These are phyloP conservation scores for Helicocarpus griseus DNA, from an alignment of 2,329 filamentous ascomycete species.

Conservation along the genomic window DNA sequence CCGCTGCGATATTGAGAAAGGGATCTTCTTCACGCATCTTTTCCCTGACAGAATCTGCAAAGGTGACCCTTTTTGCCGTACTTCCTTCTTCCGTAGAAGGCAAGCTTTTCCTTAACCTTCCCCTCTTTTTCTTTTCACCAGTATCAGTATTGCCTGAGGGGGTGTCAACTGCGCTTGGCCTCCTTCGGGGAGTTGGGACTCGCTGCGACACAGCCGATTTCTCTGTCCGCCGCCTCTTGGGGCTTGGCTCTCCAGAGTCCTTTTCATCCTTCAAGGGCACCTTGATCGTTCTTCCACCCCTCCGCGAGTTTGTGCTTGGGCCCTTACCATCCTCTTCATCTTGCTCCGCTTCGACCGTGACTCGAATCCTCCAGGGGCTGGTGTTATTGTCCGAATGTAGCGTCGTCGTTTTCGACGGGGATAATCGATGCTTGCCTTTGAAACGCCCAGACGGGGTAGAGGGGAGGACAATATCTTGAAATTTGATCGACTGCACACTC, in stretches of 20 bases:
- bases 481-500: constrained; percentile 31
- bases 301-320: constrained; percentile 3
- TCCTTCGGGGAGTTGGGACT: constrained; percentile 28
- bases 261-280: constrained; percentile 33
- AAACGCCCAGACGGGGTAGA: constrained; percentile 24
- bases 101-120: constrained; percentile 29
- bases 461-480: constrained; percentile 34
- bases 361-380: constrained; percentile 40
- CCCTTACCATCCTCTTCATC: constrained; percentile 29
- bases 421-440: constrained; percentile 17
- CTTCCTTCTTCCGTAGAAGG: constrained; percentile 12
- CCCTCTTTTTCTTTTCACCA: constrained; percentile 26
- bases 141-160: constrained; percentile 21
- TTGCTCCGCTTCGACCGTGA: constrained; percentile 38
- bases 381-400: constrained; percentile 32
- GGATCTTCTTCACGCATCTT: constrained; percentile 17
- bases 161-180: constrained; percentile 8
- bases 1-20: constrained; percentile 23
- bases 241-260: constrained; percentile 24
- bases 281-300: constrained; percentile 27
- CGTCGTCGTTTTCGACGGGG: constrained; percentile 26
- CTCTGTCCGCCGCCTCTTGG: constrained; percentile 32
- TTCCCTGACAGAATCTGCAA: constrained; percentile 8
- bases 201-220: constrained; percentile 28
- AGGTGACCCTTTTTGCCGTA: constrained; percentile 1